phyloP scores from a whole-genome alignment of 106 monocot species.

The Triglochin maritima region DNA sequence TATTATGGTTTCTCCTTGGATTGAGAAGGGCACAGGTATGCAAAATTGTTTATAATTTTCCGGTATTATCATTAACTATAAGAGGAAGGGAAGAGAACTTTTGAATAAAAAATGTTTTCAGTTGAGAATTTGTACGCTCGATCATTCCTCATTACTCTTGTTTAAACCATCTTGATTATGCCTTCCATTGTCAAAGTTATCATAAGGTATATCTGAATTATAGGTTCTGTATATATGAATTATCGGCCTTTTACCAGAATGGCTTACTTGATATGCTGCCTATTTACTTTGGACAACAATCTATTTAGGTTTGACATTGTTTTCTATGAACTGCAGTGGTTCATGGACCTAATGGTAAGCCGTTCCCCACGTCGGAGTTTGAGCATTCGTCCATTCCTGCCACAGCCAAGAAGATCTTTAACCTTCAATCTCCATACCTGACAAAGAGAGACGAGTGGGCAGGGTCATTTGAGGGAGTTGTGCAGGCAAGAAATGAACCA shows the following conservation, averaged over 20 bases:
- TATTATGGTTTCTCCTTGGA: slow-evolving; percentile 87
- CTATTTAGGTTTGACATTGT: not conserved
- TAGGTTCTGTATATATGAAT: no score
- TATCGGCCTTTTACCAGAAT: no score
- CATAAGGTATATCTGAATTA: no score
- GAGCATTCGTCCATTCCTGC: slow-evolving; percentile 87
- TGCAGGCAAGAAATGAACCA: slow-evolving; percentile 47
- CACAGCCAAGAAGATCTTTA: slow-evolving; percentile 66
- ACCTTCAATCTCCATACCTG: slow-evolving; percentile 42
- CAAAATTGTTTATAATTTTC: not conserved
- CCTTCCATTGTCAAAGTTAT: no score
- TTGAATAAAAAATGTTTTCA: not conserved
- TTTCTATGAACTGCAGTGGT: slow-evolving; percentile 30
- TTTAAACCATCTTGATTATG: no score
- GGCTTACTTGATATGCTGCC: not conserved
- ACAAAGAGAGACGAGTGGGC: slow-evolving; percentile 80
- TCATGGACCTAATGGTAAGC: slow-evolving; percentile 63
- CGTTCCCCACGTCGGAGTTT: slow-evolving; percentile 57
- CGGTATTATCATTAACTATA: no score
- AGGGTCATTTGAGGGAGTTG: slow-evolving; percentile 61
- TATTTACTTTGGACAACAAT: no score
- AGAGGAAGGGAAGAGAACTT: no score
- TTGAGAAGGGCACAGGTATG: slow-evolving; percentile 76
- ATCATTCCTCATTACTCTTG: not conserved
- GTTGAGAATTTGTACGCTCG: not conserved